Evolutionary conservation across 2,329 filamentous ascomycete species (phyloP), one percentile per base, ranked within the genome.

Genomic region (Periconia macrospinosa): DNA sequence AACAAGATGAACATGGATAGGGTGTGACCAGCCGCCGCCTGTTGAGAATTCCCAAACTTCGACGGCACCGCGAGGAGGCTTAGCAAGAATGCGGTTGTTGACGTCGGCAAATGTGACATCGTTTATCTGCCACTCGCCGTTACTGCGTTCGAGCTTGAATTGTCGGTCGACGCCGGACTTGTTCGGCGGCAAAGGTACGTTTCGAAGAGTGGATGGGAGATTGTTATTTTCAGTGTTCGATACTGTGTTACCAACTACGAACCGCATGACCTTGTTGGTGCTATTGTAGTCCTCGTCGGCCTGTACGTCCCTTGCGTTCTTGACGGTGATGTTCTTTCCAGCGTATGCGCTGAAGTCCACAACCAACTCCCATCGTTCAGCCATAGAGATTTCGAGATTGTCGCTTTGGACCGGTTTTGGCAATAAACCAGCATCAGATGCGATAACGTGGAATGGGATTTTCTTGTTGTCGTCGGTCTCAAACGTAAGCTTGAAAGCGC

Each of bases 301-400:
- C 30, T 78, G 78, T 30, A 81, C 71, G 14, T 76, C 71, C 47
- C 75, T 73, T 17, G 74, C 74, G 54, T 81, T 81, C 56, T 71
- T 75, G 23, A 80, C 61, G 5, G 75, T 77, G 51, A 85, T 67
- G 51, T 80, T 82, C 66, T 83, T 75, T 41, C 81, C 81, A 1
- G 75, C 72, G 58, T 75, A 83, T 1, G 64, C 54, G 15, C 75
- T 69, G 61, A 86, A 86, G 69, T 86, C 83, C 48, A 86, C 70
- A n/a, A 86, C 75, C 23, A 85, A 72, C 59, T 86, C 83, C 65
- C 81, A 86, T 5, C 83, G 78, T 65, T 86, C 83, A 6, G 81
- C 83, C 73, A 83, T 83, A 13, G 80, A 73, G 42, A 84, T 75
- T 45, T 77, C 74, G 2, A 84, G 65, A 33, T 74, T 70, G 42